A percentile compares a stretch with the other conserved stretches of the same genome.
Evolutionary conservation across 495 filamentous ascomycete genomes (phyloP).

Genomic region (Hypoxylon crocopeplum): DNA sequence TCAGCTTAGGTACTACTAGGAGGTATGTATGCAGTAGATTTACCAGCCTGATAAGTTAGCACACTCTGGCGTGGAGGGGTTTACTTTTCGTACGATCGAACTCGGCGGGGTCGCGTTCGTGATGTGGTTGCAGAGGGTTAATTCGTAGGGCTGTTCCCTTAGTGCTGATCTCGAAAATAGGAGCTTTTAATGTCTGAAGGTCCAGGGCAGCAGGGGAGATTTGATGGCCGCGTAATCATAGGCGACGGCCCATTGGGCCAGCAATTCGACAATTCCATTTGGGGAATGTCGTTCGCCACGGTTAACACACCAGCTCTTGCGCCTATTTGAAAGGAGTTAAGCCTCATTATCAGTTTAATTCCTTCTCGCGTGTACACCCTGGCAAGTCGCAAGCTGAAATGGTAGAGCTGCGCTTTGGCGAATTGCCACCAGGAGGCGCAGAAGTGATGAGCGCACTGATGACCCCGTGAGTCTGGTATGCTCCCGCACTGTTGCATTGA

Average conservation of each 20-base stretch:
- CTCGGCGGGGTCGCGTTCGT: neutral
- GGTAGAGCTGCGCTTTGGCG: no score
- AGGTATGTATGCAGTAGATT: no score
- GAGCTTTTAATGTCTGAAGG: conserved; percentile 1
- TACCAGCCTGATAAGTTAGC: no score
- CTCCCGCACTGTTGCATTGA: conserved; percentile 16
- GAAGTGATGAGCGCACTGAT: neutral
- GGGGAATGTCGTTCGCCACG: conserved; percentile 11
- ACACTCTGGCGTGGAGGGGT: no score
- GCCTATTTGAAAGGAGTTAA: conserved; percentile 2
- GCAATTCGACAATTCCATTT: conserved; percentile 18
- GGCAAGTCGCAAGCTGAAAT: no score
- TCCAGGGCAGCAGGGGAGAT: no score
- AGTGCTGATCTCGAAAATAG: conserved; percentile 16
- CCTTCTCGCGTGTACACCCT: no score
- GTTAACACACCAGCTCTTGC: neutral
- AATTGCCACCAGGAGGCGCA: no score
- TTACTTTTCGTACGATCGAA: no score
- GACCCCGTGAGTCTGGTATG: conserved; percentile 4
- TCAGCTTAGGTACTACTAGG: conserved; percentile 2
- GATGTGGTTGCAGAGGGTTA: no score
- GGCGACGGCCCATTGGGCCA: conserved; percentile 3
- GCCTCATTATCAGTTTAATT: no score
- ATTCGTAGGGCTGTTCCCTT: neutral
- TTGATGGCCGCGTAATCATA: conserved; percentile 30